Evolutionary conservation across 2,329 filamentous ascomycete species (phyloP).

Genomic region (Sporothrix variecibatus): DNA sequence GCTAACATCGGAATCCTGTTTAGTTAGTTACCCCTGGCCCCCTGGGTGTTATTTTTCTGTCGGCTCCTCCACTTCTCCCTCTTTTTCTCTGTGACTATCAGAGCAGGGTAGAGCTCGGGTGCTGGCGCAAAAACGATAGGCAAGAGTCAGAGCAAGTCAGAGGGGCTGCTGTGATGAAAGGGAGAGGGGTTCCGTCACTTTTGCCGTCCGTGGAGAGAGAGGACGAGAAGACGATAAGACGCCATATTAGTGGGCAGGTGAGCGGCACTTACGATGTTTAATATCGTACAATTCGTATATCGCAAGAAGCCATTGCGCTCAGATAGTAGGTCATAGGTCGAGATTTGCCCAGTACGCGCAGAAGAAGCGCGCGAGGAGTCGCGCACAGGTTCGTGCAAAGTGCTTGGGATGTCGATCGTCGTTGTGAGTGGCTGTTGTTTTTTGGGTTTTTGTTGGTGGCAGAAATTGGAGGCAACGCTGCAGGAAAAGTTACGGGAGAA

Average conservation of each 20-base stretch:
- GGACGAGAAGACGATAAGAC: too few species aligned
- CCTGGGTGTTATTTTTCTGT: neutral
- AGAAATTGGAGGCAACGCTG: neutral
- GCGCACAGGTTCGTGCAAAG: neutral
- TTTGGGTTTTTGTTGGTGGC: neutral
- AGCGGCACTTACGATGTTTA: neutral
- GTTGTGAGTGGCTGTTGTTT: neutral
- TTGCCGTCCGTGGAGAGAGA: neutral
- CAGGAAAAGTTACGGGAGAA: neutral
- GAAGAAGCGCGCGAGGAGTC: neutral
- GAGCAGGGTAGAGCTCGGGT: neutral
- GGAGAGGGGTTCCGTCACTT: neutral
- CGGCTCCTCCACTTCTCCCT: neutral
- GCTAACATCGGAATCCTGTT: neutral
- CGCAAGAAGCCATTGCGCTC: neutral
- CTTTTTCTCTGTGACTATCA: neutral
- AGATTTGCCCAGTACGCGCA: neutral
- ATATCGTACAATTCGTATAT: neutral
- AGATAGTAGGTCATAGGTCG: neutral
- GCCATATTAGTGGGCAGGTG: neutral
- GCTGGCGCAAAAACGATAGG: neutral
- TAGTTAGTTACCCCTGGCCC: neutral
- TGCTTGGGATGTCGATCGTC: constrained; percentile 6
- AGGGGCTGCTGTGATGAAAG: neutral
- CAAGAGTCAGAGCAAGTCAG: neutral